Evolutionary conservation across 805 yeast genomes (phyloP), one percentile per base, ranked within the genome.

Genomic region (Kurtzmaniella cleridarum): DNA sequence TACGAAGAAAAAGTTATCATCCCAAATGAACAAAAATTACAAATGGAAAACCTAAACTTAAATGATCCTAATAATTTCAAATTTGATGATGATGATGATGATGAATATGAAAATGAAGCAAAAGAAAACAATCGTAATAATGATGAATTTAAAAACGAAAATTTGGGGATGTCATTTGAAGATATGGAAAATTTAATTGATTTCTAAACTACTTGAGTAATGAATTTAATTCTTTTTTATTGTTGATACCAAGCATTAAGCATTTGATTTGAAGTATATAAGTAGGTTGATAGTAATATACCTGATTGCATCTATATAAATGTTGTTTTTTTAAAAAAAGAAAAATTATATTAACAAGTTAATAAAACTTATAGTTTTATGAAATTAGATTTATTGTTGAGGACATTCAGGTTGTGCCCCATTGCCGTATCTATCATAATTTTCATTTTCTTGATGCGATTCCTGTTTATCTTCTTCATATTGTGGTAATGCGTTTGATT

Each of bases 111-210:
- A 10, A 48, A 40, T 13, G 47, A 38, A 8, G n/a, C n/a, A n/a
- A n/a, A n/a, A n/a, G n/a, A n/a, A n/a, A n/a, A n/a, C n/a, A 41
- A 41, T 30, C 16, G 30, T 3, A 41, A 39, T 13, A 45, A 40
- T 39, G 45, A 39, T 15, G 45, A 42, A 12, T n/a, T 14, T 4
- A 31, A 29, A 4, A 10, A 29, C 4, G n/a, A 20, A 15, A 48
- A 49, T 18, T 39, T 60, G 8, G 74, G 73, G 1, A 57, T 69
- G 38, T 47, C 57, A 13, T 48, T 45, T 5, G 47, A 55, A 10
- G 74, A 69, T 23, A 49, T 69, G 36, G 49, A 56, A 24, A 64
- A 57, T 34, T 53, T 69, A 41, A 54, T 68, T 37, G 70, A 63
- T 50, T 64, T 46, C 30, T 57, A 41, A 41, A 18, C 4, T 5